Evolutionary conservation across 2,329 filamentous ascomycete genomes (phyloP), one percentile per base, ranked within the genome.

Genomic region (Trichoderma sp.): DNA sequence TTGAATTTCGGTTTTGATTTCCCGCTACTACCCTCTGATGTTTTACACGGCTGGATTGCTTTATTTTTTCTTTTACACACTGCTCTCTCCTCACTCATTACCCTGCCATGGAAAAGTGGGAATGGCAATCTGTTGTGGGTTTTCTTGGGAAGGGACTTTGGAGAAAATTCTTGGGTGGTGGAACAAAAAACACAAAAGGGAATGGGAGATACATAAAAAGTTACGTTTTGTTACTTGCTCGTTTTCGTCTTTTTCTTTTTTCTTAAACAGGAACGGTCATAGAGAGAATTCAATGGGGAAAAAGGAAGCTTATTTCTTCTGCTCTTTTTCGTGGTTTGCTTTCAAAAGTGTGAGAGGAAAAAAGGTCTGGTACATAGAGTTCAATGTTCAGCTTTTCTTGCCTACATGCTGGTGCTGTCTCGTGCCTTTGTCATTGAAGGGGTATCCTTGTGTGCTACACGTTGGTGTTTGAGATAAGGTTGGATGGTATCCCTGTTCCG

Each of bases 131-230:
- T 64, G 47, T 47, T 23, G 47, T 43, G n/a, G 55, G 23, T 17
- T 57, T 6, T 13, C 17, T 63, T n/a, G 64, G 64, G 39, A 59
- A 30, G 55, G 66, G 55, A 43, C 6, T 62, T 43, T 39, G 28
- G 43, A 39, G 32, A 47, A 57, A 28, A 26, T 39, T 47, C 28
- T 70, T 59, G 59, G 68, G 58, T 39, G 68, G 43, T 71, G 71
- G 68, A 61, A 39, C 57, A 68, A 43, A 68, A 43, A 62, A 70
- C 68, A 70, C 63, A 70, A 62, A 64, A 59, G 55, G 58, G 63
- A 71, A 50, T 67, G 50, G 58, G 63, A 50, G 73, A 66, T 73
- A 66, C 71, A 72, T 50, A 64, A 74, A 75, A 74, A 73, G 73
- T 75, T 72, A 55, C 23, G 50, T 71, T 63, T 59, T 30, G 9